Percentiles rank a stretch among this genome's conserved stretches.
Conservation (phyloP, 192 early-diverging fungal species). For the Funneliformis mosseae region DNA sequence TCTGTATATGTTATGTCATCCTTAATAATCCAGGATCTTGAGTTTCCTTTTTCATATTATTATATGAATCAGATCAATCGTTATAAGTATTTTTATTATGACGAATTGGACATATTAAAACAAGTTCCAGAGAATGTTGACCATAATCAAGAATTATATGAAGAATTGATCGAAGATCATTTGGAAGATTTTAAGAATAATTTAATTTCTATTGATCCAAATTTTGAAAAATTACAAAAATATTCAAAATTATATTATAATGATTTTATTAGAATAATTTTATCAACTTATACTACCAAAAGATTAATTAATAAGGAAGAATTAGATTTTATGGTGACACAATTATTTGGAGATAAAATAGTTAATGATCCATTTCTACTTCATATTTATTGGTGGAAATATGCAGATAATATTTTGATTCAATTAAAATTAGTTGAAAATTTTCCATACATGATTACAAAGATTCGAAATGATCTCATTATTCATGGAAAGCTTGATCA, state of each 20-base stretch:
- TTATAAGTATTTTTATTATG: background rate
- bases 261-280: background rate
- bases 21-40: background rate
- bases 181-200: background rate
- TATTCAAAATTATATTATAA: background rate
- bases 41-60: background rate
- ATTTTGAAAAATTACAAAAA: background rate
- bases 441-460: background rate
- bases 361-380: background rate
- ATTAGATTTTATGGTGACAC: background rate
- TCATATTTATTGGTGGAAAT: slow-evolving; percentile 1
- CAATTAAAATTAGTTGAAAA: background rate
- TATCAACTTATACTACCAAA: background rate
- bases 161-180: background rate
- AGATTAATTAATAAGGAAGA: background rate
- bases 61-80: background rate
- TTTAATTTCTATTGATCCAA: background rate
- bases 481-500: background rate
- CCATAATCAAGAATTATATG: too few relatives aligned
- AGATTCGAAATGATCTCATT: background rate
- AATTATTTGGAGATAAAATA: background rate
- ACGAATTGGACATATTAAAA: background rate
- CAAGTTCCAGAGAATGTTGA: background rate
- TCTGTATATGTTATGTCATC: background rate
- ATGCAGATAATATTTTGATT: background rate